Evolutionary conservation across 371 early-diverging fungal species (phyloP).

Genomic region (Conidiobolus incongruus): DNA sequence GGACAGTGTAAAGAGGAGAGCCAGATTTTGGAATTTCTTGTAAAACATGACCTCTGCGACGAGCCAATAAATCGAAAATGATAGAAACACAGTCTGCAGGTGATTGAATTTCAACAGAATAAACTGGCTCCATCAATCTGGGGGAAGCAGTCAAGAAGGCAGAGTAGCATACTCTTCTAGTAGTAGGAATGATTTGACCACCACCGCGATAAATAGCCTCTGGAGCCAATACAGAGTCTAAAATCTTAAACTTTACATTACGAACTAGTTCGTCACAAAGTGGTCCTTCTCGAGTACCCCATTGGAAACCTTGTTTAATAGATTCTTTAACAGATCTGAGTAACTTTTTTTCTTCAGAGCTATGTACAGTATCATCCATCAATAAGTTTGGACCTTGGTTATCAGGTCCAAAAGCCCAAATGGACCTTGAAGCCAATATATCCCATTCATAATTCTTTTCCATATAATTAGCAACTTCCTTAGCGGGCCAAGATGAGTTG

Average conservation of each 20-base stretch:
- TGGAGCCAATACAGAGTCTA: conserved; percentile 63
- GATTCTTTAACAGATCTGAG: conserved; percentile 59
- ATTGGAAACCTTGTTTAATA: conserved; percentile 89
- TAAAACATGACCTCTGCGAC: conserved; percentile 93
- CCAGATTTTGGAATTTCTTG: conserved; percentile 89
- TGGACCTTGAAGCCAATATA: conserved; percentile 67
- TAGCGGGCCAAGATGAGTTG: conserved; percentile 44
- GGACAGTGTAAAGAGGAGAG: conserved; percentile 81
- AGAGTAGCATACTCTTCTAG: conserved; percentile 86
- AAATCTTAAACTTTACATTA: conserved; percentile 76
- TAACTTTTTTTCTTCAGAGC: conserved; percentile 44
- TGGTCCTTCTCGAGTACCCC: conserved; percentile 91
- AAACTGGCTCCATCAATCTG: conserved; percentile 93
- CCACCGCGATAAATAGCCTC: conserved; percentile 82
- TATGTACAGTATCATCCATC: conserved; percentile 81
- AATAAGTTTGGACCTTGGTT: conserved; percentile 79
- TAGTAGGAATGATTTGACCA: conserved; percentile 89
- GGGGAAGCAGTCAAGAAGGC: conserved; percentile 86
- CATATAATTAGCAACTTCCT: conserved; percentile 52
- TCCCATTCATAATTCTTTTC: conserved; percentile 81
- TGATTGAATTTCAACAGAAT: conserved; percentile 85
- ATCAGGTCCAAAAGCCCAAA: conserved; percentile 96
- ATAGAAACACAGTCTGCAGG: conserved; percentile 89
- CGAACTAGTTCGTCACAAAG: conserved; percentile 91
- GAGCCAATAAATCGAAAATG: conserved; percentile 83